phyloP scores from a whole-genome alignment of 2,329 filamentous ascomycete species.

The Diplodia sapinea region DNA sequence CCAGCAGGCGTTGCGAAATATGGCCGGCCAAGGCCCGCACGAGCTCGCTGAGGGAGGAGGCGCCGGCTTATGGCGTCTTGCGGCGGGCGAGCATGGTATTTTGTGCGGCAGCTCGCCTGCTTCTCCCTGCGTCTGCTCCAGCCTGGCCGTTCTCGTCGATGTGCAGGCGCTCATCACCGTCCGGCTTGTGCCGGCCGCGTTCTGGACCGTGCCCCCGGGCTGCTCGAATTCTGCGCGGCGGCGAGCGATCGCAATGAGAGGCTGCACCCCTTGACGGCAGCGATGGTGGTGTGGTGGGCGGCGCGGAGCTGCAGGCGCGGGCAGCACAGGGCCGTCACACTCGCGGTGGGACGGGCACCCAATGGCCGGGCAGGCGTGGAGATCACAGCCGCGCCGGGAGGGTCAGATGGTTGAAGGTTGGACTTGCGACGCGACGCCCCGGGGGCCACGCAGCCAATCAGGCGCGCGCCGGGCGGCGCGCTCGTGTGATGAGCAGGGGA shows the following conservation, averaged over 20 bases:
- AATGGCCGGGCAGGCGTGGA: conserved; percentile 14
- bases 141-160: conserved; percentile 3
- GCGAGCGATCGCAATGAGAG: conserved; percentile 26
- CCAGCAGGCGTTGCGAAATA: conserved; percentile 16
- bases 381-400: conserved; percentile 23
- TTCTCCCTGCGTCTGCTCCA: neutral
- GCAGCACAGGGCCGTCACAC: conserved; percentile 18
- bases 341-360: neutral
- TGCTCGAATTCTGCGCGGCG: conserved; percentile 2
- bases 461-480: neutral
- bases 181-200: conserved; percentile 11
- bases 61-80: neutral
- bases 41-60: neutral
- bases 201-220: conserved; percentile 18
- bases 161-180: neutral
- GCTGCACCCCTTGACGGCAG: neutral
- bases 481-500: conserved; percentile 28
- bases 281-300: neutral
- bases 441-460: neutral
- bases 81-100: neutral
- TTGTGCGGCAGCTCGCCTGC: too few species aligned
- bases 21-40: neutral
- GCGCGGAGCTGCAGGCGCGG: conserved; percentile 8
- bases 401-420: conserved; percentile 21
- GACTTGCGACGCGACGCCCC: neutral